Evolutionary conservation across 305 asterid species (phyloP), one percentile per base, ranked within the genome.

Genomic region (Solanum aculeatissimum): DNA sequence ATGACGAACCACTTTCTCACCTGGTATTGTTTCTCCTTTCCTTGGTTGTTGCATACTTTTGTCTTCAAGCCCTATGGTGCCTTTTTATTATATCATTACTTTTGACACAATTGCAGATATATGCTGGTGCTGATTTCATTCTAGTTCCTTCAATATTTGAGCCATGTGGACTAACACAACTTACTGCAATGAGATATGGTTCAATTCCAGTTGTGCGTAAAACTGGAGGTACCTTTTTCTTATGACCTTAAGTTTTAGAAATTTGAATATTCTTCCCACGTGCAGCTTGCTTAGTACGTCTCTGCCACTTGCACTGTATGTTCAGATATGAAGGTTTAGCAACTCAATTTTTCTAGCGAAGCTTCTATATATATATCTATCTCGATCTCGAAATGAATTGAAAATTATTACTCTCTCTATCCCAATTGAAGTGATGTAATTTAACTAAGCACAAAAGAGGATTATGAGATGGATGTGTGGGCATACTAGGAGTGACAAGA

Each of bases 111-210:
- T 25, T 87, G 92, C 91, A 97, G 99, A 97, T 97, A 86, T 95
- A 97, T 91, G 97, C 97, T 71, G 99, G 99, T 72, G 92, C 99
- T 38, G 99, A 97, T 93, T 93, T 97, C 85, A 92, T 95, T 88
- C 89, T 97, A 88, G 97, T 95, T 88, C 99, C 99, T 86, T 97
- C 99, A 47, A 91, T 97, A 87, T 97, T 94, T 86, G 99, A 97
- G 92, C 99, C 99, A 79, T 97, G 99, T 88, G 99, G 99, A 85
- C 94, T 97, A 83, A 97, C 99, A 83, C 99, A 97, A 91, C 99
- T 97, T 91, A 93, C 95, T 16, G 99, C 99, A 77, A 93, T 97
- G 99, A 93, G 99, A 97, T 97, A 92, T 53, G 99, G 99, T 79
- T 92, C 99, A 16, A 90, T 97, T 83, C 98, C 99, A 27, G 91